phyloP scores from a whole-genome alignment of 306 rosid species.

The Echinosophora koreensis region DNA sequence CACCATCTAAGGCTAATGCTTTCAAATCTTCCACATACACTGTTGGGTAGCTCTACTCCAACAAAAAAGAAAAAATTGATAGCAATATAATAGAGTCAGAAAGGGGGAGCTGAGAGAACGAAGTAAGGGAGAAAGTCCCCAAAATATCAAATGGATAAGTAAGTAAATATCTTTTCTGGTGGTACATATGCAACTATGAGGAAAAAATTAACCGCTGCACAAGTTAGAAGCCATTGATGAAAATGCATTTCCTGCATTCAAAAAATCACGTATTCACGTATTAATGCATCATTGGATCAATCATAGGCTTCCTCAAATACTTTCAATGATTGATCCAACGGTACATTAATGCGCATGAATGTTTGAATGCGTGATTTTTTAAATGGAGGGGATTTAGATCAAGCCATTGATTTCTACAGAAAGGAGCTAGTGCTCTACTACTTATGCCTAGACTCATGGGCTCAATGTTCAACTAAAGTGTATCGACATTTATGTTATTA shows the following conservation, averaged over 20 bases:
- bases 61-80: background rate
- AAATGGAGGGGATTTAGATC: too few species aligned
- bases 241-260: too few species aligned
- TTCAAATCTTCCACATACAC: constrained; percentile 78
- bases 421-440: background rate
- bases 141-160: constrained; percentile 14
- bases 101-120: constrained; percentile 1
- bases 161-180: background rate
- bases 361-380: too few species aligned
- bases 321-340: too few species aligned
- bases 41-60: constrained; percentile 86
- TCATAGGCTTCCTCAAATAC: too few species aligned
- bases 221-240: background rate
- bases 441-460: background rate
- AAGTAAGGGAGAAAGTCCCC: background rate
- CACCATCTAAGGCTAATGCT: constrained; percentile 64
- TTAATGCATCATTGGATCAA: too few species aligned
- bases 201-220: background rate
- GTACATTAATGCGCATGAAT: too few species aligned
- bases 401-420: background rate
- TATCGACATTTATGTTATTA: background rate
- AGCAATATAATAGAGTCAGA: background rate
- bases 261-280: too few species aligned
- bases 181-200: background rate
- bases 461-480: background rate